Percentiles rank a stretch among this genome's conserved stretches.
phyloP scores from a whole-genome alignment of 768 basidiomycete species.

The Tylopilus vinaceipallidus region DNA sequence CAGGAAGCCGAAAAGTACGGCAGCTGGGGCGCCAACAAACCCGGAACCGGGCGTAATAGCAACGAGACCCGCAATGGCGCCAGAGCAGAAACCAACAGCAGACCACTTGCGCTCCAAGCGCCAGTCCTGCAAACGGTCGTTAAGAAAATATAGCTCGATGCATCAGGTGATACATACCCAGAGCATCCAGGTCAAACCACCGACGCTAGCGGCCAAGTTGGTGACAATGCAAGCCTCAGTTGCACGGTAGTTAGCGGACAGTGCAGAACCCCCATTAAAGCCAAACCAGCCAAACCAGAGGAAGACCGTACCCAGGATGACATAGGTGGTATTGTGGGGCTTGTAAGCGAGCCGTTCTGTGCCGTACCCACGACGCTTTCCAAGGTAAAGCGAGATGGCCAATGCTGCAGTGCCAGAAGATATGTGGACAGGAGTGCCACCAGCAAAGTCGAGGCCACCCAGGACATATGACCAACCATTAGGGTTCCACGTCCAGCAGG shows the following conservation, averaged over 20 bases:
- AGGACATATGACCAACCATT: slow-evolving; percentile 73
- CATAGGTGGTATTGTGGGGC: slow-evolving; percentile 91
- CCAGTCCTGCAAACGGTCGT: slow-evolving; percentile 59
- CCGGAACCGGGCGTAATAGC: slow-evolving; percentile 87
- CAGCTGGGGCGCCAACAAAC: slow-evolving; percentile 78
- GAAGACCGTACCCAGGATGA: slow-evolving; percentile 88
- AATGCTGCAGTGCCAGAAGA: slow-evolving; percentile 90
- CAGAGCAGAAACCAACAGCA: slow-evolving; percentile 93
- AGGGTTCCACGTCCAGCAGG: slow-evolving; percentile 94
- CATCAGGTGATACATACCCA: slow-evolving; percentile 47
- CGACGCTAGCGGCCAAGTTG: slow-evolving; percentile 88
- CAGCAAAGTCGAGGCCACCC: slow-evolving; percentile 90
- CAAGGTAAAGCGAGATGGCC: slow-evolving; percentile 88
- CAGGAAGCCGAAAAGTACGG: slow-evolving; percentile 82
- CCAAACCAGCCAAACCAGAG: slow-evolving; percentile 98
- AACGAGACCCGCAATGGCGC: slow-evolving; percentile 87
- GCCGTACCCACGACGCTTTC: slow-evolving; percentile 88
- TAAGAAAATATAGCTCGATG: background rate
- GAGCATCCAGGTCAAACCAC: slow-evolving; percentile 89
- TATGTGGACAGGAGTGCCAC: slow-evolving; percentile 96
- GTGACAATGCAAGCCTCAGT: slow-evolving; percentile 90
- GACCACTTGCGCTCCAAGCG: slow-evolving; percentile 93
- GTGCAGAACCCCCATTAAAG: slow-evolving; percentile 91
- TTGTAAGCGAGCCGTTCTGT: slow-evolving; percentile 90
- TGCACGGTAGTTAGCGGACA: slow-evolving; percentile 86